Percentiles rank a stretch among this genome's conserved stretches.
Conservation (phyloP, 306 rosid genomes). For the Begonia fuchsioides region DNA sequence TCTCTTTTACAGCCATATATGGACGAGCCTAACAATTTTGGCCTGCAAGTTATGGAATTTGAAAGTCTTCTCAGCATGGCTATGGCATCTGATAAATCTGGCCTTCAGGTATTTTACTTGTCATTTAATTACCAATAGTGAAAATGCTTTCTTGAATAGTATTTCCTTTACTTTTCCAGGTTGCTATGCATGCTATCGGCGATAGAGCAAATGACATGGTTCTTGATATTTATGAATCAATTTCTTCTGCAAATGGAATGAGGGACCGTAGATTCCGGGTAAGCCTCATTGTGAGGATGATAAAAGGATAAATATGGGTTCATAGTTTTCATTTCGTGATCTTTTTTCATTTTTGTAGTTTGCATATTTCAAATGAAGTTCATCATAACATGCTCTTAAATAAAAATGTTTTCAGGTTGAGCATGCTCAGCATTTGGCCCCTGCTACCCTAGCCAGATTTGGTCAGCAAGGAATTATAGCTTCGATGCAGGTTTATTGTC, state of each 20-base stretch:
- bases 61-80: slow-evolving; percentile 61
- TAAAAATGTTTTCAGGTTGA: slow-evolving; percentile 47
- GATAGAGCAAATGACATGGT: slow-evolving; percentile 73
- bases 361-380: no score
- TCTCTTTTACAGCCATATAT: slow-evolving; percentile 45
- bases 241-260: slow-evolving; percentile 41
- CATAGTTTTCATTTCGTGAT: no score
- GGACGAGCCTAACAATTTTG: slow-evolving; percentile 54
- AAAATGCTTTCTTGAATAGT: no score
- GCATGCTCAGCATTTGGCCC: slow-evolving; percentile 83
- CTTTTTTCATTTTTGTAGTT: no score
- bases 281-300: slow-evolving; percentile 8
- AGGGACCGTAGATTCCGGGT: slow-evolving; percentile 85
- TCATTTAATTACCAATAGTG: neutral
- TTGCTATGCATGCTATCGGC: slow-evolving; percentile 88
- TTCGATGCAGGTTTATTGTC: slow-evolving; percentile 53
- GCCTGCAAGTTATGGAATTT: slow-evolving; percentile 38
- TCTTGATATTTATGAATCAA: slow-evolving; percentile 48
- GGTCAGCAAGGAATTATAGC: slow-evolving; percentile 53
- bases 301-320: slow-evolving; percentile 5
- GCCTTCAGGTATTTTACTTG: slow-evolving; percentile 51
- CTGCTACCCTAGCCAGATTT: slow-evolving; percentile 39
- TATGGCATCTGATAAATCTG: slow-evolving; percentile 43
- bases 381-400: no score
- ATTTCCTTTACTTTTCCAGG: slow-evolving; percentile 29